Evolutionary conservation across 2,329 filamentous ascomycete genomes (phyloP).

Genomic region (Penicillium sp.): DNA sequence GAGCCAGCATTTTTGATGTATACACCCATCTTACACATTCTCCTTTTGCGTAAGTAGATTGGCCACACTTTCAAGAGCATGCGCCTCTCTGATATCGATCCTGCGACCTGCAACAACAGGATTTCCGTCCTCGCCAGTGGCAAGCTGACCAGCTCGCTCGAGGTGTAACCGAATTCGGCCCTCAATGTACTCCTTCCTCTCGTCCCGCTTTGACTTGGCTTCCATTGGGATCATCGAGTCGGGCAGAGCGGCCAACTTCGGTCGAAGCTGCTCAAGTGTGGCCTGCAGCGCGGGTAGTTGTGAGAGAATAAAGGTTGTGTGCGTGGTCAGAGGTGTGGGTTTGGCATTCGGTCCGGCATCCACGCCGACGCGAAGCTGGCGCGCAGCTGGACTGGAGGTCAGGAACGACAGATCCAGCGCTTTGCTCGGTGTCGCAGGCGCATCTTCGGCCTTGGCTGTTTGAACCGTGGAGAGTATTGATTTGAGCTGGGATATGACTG

Average conservation of each 20-base stretch:
- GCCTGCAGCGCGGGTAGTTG: conserved; percentile 78
- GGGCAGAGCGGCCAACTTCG: conserved; percentile 57
- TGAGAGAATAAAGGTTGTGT: conserved; percentile 70
- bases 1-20: background rate
- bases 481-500: conserved; percentile 66
- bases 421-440: conserved; percentile 19
- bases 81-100: conserved; percentile 42
- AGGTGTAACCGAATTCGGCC: conserved; percentile 74
- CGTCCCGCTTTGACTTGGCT: conserved; percentile 61
- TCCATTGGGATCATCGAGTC: conserved; percentile 38
- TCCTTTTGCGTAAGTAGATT: conserved; percentile 36
- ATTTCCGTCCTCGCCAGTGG: conserved; percentile 35
- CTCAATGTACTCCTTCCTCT: conserved; percentile 82
- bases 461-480: conserved; percentile 51
- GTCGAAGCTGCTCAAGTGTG: conserved; percentile 67
- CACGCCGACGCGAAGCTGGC: conserved; percentile 48
- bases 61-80: conserved; percentile 43
- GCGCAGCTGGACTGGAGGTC: conserved; percentile 50
- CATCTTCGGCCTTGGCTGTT: conserved; percentile 18
- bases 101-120: conserved; percentile 40
- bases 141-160: conserved; percentile 54
- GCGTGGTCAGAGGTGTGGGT: conserved; percentile 46
- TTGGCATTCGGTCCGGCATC: conserved; percentile 35
- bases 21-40: conserved; percentile 6
- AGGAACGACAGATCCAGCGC: conserved; percentile 57